Evolutionary conservation across 305 asterid genomes (phyloP).

Genomic region (Coffea humblotiana): DNA sequence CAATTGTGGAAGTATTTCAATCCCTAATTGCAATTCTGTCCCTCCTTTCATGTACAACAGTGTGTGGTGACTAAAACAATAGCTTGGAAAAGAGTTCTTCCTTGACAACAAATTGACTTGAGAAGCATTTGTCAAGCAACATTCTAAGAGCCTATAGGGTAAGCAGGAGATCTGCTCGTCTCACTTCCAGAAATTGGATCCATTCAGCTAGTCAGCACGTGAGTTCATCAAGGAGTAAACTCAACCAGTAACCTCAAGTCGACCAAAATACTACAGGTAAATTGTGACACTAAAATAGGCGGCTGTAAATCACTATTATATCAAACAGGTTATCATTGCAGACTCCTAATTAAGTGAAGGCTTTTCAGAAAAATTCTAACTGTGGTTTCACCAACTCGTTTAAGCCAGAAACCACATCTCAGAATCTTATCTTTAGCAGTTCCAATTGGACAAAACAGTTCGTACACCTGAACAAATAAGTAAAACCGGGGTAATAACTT

Average conservation of each 20-base stretch:
- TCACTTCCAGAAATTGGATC: background rate
- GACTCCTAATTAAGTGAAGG: background rate
- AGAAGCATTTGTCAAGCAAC: background rate
- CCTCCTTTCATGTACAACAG: background rate
- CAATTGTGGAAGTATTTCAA: background rate
- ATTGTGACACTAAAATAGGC: background rate
- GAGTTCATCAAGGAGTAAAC: background rate
- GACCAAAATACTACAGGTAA: background rate
- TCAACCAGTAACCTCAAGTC: background rate
- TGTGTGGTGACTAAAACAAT: background rate
- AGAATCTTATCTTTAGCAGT: slow-evolving; percentile 6
- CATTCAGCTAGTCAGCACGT: too few species aligned
- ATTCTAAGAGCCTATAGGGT: background rate
- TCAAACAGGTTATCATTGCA: background rate
- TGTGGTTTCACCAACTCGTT: slow-evolving; percentile 9
- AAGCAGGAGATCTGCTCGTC: background rate
- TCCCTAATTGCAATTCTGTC: too few species aligned
- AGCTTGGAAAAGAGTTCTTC: background rate
- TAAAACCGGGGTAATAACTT: background rate
- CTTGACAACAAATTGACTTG: background rate
- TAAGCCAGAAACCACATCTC: slow-evolving; percentile 7
- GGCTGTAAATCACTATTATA: background rate
- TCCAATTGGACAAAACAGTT: background rate
- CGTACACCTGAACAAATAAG: background rate
- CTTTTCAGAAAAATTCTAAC: background rate